Base-by-base conservation (phyloP, 768 basidiomycete genomes). In the Rhizopogon vesiculosus region DNA sequence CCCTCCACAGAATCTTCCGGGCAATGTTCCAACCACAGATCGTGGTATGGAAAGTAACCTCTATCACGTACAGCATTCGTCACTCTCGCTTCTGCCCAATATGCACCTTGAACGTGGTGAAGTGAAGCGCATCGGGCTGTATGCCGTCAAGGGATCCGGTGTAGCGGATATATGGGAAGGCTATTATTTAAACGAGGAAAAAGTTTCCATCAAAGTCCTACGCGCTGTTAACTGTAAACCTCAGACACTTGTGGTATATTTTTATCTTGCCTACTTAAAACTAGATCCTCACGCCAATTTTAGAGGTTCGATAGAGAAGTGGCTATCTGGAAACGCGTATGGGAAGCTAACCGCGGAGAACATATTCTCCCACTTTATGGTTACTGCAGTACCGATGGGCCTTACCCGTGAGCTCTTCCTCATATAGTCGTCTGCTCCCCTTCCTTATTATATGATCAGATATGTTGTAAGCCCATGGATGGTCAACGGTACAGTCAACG, bases 381-480 rank as follows among this genome's bases (percentile, higher is more conserved):
- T 1, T 82, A 78, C 59, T 78, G 79, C 54, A 77, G 78, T 57
- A 72, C 70, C n/a, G 80, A 83, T 57, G 80, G 80, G 0, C 82
- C 82, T 16, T 83, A 78, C 55, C 82, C 82, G 76, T 82, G 60
- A 51, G 76, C 61, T 12, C 22, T 53, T 38, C 33, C 25, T 45
- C 3, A 50, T 16, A 16, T 7, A 3, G 7, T 51, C 12, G 15
- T 42, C 12, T n/a, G 10, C 45, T 13, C 1, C 46, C 29, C 43
- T 45, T 44, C 15, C 33, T 38, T 61, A 9, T 66, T 31, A 7
- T 48, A 19, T 22, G 33, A 48, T 40, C 52, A 82, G 81, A 35
- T 83, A 79, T 58, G 80, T 84, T 69, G 76, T 84, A 41, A 82
- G 78, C 59, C 82, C 81, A 22, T 84, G 82, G 82, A 78, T 79